Evolutionary conservation across 495 filamentous ascomycete species (phyloP).

Genomic region (Halenospora varia): DNA sequence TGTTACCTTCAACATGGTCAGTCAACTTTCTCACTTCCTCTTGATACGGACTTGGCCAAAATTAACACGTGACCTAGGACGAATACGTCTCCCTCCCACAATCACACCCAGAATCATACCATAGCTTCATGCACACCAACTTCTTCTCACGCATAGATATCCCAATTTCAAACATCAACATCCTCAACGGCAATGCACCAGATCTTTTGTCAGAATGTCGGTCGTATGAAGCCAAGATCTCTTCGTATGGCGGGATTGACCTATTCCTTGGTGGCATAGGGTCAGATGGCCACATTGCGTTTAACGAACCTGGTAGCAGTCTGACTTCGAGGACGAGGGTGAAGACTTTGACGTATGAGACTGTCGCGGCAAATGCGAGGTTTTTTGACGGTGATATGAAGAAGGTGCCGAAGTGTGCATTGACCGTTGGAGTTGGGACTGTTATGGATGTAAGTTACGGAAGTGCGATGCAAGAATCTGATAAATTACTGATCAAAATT

Average conservation of each 20-base stretch:
- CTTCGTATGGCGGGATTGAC: constrained; percentile 71
- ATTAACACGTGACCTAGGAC: constrained; percentile 51
- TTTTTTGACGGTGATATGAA: constrained; percentile 73
- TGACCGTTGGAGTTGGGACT: constrained; percentile 83
- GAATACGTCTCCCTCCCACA: constrained; percentile 81
- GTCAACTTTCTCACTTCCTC: background rate
- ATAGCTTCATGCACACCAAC: constrained; percentile 87
- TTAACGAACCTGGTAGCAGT: constrained; percentile 87
- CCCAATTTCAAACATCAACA: constrained; percentile 72
- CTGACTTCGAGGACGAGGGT: constrained; percentile 74
- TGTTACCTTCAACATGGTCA: constrained; percentile 87
- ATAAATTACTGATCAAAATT: background rate
- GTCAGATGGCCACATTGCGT: constrained; percentile 82
- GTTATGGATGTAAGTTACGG: constrained; percentile 50
- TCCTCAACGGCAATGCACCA: constrained; percentile 74
- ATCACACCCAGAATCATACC: constrained; percentile 80
- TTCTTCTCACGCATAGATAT: constrained; percentile 88
- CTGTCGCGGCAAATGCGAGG: constrained; percentile 76
- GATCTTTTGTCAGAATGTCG: constrained; percentile 74
- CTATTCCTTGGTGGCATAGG: constrained; percentile 83
- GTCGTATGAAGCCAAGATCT: constrained; percentile 74
- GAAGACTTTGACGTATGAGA: constrained; percentile 84
- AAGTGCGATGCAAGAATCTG: too few relatives aligned
- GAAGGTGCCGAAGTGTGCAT: constrained; percentile 74
- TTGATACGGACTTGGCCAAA: background rate